phyloP scores from a whole-genome alignment of 495 filamentous ascomycete species.

The Coniosporium apollinis region DNA sequence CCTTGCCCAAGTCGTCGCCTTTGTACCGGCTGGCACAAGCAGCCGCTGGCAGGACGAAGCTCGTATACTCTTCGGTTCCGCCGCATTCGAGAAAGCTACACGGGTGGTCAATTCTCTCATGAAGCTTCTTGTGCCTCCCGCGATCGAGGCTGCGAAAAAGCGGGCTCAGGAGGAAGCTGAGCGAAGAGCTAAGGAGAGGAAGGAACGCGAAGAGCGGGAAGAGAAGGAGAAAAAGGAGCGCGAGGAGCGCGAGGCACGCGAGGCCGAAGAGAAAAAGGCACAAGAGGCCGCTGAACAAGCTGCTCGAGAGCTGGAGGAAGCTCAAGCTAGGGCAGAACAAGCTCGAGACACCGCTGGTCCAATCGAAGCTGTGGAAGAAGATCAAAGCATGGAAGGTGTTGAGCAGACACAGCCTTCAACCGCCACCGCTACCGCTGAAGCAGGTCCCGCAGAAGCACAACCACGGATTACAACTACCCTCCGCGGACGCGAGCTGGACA shows the following conservation, averaged over 20 bases:
- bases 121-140: conserved; percentile 60
- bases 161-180: conserved; percentile 40
- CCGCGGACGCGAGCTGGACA: conserved; percentile 69
- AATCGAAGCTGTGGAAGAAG: conserved; percentile 30
- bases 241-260: conserved; percentile 27
- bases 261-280: conserved; percentile 26
- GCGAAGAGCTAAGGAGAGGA: conserved; percentile 19
- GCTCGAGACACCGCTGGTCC: conserved; percentile 8
- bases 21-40: conserved; percentile 48
- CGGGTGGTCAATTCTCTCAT: conserved; percentile 59
- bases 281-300: conserved; percentile 27
- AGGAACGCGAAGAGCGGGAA: conserved; percentile 24
- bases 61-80: conserved; percentile 59
- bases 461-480: conserved; percentile 61
- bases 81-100: conserved; percentile 51
- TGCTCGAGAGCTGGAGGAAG: conserved; percentile 32
- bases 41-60: conserved; percentile 84
- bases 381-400: conserved; percentile 74
- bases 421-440: conserved; percentile 18
- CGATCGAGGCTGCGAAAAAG: conserved; percentile 58
- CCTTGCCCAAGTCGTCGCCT: conserved; percentile 49
- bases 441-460: conserved; percentile 34
- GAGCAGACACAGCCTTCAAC: conserved; percentile 34
- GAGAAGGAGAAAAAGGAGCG: conserved; percentile 32
- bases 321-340: conserved; percentile 27